These are phyloP conservation scores for Nicotiana tabacum DNA, from an alignment of 257 asterid genomes.

Conservation along the genomic window DNA sequence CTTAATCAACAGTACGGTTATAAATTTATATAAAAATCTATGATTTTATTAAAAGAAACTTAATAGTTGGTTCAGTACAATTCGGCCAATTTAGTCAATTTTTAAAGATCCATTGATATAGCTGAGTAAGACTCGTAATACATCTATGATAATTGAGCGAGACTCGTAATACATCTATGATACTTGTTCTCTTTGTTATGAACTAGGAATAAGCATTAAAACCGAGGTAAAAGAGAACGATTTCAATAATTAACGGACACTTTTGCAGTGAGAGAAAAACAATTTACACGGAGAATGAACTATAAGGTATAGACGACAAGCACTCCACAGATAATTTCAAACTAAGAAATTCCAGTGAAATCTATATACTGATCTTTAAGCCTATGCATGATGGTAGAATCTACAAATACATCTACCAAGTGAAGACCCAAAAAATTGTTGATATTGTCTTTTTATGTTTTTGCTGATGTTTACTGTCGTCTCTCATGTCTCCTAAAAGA, in stretches of 20 bases:
- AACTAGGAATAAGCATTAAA: neutral
- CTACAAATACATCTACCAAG: constrained; percentile 11
- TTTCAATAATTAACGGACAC: neutral
- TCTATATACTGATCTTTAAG: neutral
- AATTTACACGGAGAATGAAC: neutral
- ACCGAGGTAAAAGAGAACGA: neutral
- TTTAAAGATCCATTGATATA: too few species aligned
- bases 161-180: too few species aligned
- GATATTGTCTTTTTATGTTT: neutral
- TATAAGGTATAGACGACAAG: neutral
- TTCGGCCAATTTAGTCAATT: too few species aligned
- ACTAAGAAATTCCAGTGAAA: neutral
- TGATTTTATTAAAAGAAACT: too few species aligned
- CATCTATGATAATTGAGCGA: neutral
- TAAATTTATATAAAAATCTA: too few species aligned
- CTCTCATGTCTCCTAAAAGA: constrained; percentile 34
- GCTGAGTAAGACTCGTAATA: too few species aligned
- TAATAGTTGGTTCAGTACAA: too few species aligned
- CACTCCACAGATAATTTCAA: neutral
- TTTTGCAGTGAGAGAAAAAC: neutral
- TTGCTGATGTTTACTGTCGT: neutral
- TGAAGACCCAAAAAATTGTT: neutral
- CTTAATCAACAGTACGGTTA: too few species aligned
- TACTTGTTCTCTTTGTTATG: neutral
- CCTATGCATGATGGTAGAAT: neutral